Evolutionary conservation across 106 monocot genomes (phyloP).

Genomic region (Allium sativum): DNA sequence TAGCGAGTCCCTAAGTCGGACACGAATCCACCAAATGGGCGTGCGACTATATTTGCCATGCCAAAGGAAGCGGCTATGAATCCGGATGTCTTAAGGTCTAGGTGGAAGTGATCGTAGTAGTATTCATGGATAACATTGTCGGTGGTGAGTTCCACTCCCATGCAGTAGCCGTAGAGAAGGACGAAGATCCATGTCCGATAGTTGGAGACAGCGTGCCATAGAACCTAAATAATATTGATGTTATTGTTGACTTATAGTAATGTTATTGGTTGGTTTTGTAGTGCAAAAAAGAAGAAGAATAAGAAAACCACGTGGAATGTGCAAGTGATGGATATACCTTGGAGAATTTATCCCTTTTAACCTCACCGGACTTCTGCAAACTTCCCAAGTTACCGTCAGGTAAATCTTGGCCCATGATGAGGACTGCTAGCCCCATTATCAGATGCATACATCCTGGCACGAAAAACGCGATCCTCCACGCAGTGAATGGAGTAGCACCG

Average conservation of each 20-base stretch:
- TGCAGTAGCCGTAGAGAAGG: slow-evolving; percentile 5
- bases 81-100: slow-evolving; percentile 1
- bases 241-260: too few relatives aligned
- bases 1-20: slow-evolving; percentile 4
- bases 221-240: neutral
- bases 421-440: neutral
- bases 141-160: slow-evolving; percentile 8
- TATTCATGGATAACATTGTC: slow-evolving; percentile 6
- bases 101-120: slow-evolving; percentile 5
- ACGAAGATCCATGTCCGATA: slow-evolving; percentile 6
- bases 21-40: slow-evolving; percentile 1
- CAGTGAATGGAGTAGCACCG: neutral
- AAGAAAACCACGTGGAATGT: too few relatives aligned
- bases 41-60: slow-evolving; percentile 1
- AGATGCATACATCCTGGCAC: slow-evolving; percentile 1
- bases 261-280: too few relatives aligned
- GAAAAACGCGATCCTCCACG: neutral
- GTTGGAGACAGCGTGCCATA: neutral
- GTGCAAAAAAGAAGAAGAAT: too few relatives aligned
- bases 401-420: neutral
- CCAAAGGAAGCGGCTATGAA: slow-evolving; percentile 4
- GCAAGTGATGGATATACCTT: neutral
- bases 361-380: neutral
- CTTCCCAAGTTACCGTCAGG: slow-evolving; percentile 1
- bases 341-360: slow-evolving; percentile 3